Evolutionary conservation across 2,329 filamentous ascomycete genomes (phyloP).

Genomic region (Cladosporium austrohemisphaericum): DNA sequence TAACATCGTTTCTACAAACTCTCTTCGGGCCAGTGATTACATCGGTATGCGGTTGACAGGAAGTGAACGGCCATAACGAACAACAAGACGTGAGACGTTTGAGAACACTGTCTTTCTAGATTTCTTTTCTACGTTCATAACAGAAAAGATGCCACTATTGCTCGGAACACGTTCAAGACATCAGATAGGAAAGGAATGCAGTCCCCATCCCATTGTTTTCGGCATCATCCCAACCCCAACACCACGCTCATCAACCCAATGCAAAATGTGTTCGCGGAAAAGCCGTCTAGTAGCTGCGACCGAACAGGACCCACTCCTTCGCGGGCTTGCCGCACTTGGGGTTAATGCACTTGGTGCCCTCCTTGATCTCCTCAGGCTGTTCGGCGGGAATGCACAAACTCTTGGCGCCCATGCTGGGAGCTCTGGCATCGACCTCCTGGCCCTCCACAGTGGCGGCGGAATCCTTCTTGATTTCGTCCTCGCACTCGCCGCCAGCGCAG

Average conservation of each 20-base stretch:
- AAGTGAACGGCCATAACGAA: no score
- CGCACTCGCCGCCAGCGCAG: conserved; percentile 79
- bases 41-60: no score
- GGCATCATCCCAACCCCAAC: conserved; percentile 7
- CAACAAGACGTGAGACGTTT: no score
- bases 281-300: conserved; percentile 46
- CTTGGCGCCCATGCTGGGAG: conserved; percentile 73
- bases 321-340: conserved; percentile 75
- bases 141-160: no score
- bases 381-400: conserved; percentile 77
- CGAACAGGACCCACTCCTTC: conserved; percentile 90
- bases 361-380: conserved; percentile 70
- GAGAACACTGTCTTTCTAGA: no score
- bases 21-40: no score
- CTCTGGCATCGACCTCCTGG: conserved; percentile 64
- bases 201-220: no score
- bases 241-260: conserved; percentile 13
- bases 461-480: conserved; percentile 91
- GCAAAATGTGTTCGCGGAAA: conserved; percentile 5
- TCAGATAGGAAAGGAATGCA: no score
- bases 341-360: conserved; percentile 86
- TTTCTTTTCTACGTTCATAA: no score
- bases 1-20: no score
- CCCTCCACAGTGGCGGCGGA: conserved; percentile 71
- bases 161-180: no score